Conservation (phyloP, 2,329 filamentous ascomycete genomes). For the Diatrype stigma region DNA sequence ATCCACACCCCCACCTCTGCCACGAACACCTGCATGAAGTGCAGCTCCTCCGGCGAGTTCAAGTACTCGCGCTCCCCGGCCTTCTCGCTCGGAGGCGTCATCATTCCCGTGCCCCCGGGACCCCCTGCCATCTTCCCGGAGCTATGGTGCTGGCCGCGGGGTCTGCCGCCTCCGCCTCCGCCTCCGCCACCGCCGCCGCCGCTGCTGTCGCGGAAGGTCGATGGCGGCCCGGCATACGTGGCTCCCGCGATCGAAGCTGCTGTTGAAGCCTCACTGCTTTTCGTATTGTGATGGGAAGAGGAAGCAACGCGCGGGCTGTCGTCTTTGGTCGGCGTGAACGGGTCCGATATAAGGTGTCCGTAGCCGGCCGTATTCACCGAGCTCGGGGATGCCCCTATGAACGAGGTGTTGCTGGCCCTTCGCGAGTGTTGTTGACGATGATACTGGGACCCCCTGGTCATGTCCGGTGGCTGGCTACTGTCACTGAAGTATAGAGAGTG, state of each 20-base stretch:
- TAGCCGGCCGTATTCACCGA: conserved; percentile 22
- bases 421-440: too few species aligned
- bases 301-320: conserved; percentile 16
- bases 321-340: conserved; percentile 20
- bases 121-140: too few species aligned
- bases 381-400: conserved; percentile 18
- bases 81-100: conserved; percentile 38
- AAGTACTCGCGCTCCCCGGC: conserved; percentile 56
- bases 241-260: conserved; percentile 34
- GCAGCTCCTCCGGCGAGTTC: conserved; percentile 69
- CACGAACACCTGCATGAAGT: conserved; percentile 90
- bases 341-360: conserved; percentile 16
- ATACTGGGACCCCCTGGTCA: conserved; percentile 19
- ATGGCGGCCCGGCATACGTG: conserved; percentile 30
- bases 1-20: conserved; percentile 91
- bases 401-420: conserved; percentile 22
- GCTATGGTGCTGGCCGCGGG: conserved; percentile 35
- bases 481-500: conserved; percentile 24
- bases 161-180: conserved; percentile 2
- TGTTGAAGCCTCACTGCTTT: conserved; percentile 34
- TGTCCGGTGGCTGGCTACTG: conserved; percentile 16
- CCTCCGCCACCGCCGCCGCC: conserved; percentile 5
- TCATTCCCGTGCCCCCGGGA: conserved; percentile 35
- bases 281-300: conserved; percentile 22
- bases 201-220: conserved; percentile 17